A percentile compares a stretch with the other conserved stretches of the same genome.
phyloP scores from a whole-genome alignment of 805 yeast genomes.

The Lachancea lanzarotensis region DNA sequence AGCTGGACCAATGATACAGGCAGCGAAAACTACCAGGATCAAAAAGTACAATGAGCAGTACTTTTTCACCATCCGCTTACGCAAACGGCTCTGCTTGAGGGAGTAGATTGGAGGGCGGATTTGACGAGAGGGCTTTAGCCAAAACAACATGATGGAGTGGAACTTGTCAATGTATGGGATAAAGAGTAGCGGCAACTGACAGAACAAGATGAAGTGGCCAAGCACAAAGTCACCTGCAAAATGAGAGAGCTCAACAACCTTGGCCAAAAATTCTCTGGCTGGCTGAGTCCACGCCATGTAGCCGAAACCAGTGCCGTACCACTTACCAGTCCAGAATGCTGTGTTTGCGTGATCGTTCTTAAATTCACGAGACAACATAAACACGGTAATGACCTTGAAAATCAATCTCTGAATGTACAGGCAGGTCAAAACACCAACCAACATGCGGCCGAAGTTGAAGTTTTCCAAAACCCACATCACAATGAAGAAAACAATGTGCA shows the following conservation, averaged over 20 bases:
- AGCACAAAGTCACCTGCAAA: constrained; percentile 94
- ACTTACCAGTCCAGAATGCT: constrained; percentile 99
- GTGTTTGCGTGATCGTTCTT: constrained; percentile 92
- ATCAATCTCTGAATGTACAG: constrained; percentile 81
- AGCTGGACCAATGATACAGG: constrained; percentile 86
- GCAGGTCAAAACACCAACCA: constrained; percentile 79
- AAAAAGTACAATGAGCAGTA: constrained; percentile 76
- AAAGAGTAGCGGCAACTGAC: constrained; percentile 79
- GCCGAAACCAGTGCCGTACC: constrained; percentile 95
- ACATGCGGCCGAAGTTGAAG: constrained; percentile 79
- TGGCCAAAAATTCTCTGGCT: constrained; percentile 88
- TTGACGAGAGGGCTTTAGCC: constrained; percentile 96
- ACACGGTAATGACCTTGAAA: constrained; percentile 74
- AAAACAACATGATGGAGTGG: constrained; percentile 97
- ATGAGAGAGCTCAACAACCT: constrained; percentile 87
- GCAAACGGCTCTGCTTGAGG: constrained; percentile 88
- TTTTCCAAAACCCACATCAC: constrained; percentile 97
- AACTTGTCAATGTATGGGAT: constrained; percentile 90
- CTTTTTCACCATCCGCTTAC: constrained; percentile 96
- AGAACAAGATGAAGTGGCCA: constrained; percentile 83
- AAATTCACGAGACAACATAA: constrained; percentile 87
- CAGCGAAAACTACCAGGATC: constrained; percentile 63
- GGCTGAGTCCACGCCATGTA: constrained; percentile 95
- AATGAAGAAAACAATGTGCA: constrained; percentile 82
- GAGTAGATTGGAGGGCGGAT: constrained; percentile 98